Percentiles rank a stretch among this genome's conserved stretches.
These are phyloP conservation scores for Colletotrichum navitas DNA, from an alignment of 2,329 filamentous ascomycete genomes.

Conservation along the genomic window DNA sequence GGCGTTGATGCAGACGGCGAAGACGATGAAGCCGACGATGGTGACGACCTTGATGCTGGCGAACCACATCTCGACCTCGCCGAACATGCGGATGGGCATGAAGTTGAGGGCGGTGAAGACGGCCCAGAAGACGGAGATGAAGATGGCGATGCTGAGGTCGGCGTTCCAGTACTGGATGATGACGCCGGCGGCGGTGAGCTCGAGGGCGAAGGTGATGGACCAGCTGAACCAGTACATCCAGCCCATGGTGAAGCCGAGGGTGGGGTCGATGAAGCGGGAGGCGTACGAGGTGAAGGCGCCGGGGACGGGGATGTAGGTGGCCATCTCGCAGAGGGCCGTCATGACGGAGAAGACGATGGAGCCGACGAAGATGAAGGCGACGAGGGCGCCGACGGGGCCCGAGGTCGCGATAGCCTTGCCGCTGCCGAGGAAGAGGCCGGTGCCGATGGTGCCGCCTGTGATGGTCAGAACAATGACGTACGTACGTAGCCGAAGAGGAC, in stretches of 20 bases:
- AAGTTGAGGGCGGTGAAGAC: slow-evolving; percentile 78
- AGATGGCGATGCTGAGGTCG: slow-evolving; percentile 74
- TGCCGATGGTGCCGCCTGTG: slow-evolving; percentile 73
- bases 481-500: no score
- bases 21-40: slow-evolving; percentile 81
- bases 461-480: slow-evolving; percentile 11
- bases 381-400: slow-evolving; percentile 74
- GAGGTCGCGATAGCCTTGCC: slow-evolving; percentile 72
- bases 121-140: slow-evolving; percentile 80
- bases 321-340: slow-evolving; percentile 78
- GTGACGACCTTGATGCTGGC: slow-evolving; percentile 82
- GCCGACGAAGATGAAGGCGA: slow-evolving; percentile 78
- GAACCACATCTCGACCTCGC: slow-evolving; percentile 84
- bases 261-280: slow-evolving; percentile 78
- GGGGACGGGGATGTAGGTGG: slow-evolving; percentile 80
- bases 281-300: slow-evolving; percentile 84
- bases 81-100: slow-evolving; percentile 78
- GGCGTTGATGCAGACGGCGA: slow-evolving; percentile 80
- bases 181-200: slow-evolving; percentile 78
- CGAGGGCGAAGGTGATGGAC: slow-evolving; percentile 79
- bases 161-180: slow-evolving; percentile 82
- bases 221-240: slow-evolving; percentile 89
- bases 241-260: slow-evolving; percentile 81
- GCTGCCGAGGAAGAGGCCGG: slow-evolving; percentile 78
- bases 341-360: slow-evolving; percentile 82